phyloP scores from a whole-genome alignment of 805 yeast genomes.

The Metschnikowia picachoensis region DNA sequence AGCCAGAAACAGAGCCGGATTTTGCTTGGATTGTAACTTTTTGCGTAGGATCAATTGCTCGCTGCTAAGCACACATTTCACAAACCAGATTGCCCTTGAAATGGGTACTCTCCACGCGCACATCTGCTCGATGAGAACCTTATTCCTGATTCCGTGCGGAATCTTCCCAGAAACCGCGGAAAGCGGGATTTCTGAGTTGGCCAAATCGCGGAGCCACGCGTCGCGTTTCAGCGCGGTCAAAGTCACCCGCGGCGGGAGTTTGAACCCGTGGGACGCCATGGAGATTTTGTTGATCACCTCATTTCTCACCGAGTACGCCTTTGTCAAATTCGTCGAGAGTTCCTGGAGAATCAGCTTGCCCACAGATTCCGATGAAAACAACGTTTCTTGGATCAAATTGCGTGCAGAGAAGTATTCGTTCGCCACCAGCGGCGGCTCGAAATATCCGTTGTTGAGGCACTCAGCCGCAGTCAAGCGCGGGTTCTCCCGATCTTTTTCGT shows the following conservation, averaged over 20 bases:
- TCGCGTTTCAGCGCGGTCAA: slow-evolving; percentile 83
- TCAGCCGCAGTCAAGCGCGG: slow-evolving; percentile 44
- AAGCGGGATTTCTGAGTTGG: slow-evolving; percentile 63
- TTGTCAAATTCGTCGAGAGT: slow-evolving; percentile 35
- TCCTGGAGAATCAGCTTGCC: slow-evolving; percentile 35
- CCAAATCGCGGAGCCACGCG: slow-evolving; percentile 79
- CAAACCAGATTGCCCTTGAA: slow-evolving; percentile 85
- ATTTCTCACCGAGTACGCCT: slow-evolving; percentile 35
- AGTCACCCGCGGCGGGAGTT: slow-evolving; percentile 86
- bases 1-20: slow-evolving; percentile 1
- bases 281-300: slow-evolving; percentile 39
- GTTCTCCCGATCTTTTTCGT: slow-evolving; percentile 29
- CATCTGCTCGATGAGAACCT: slow-evolving; percentile 68
- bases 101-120: slow-evolving; percentile 65
- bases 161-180: slow-evolving; percentile 67
- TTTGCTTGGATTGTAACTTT: slow-evolving; percentile 24
- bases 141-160: slow-evolving; percentile 86
- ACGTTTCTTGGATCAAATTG: slow-evolving; percentile 48
- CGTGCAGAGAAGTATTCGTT: slow-evolving; percentile 73
- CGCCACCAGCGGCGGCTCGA: slow-evolving; percentile 56
- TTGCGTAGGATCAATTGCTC: slow-evolving; percentile 30
- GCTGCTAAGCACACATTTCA: slow-evolving; percentile 79
- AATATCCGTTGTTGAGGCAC: slow-evolving; percentile 65
- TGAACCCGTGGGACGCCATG: slow-evolving; percentile 42
- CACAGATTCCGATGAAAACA: slow-evolving; percentile 33